phyloP scores from a whole-genome alignment of 2,329 filamentous ascomycete species.

The Penicillium sp. region DNA sequence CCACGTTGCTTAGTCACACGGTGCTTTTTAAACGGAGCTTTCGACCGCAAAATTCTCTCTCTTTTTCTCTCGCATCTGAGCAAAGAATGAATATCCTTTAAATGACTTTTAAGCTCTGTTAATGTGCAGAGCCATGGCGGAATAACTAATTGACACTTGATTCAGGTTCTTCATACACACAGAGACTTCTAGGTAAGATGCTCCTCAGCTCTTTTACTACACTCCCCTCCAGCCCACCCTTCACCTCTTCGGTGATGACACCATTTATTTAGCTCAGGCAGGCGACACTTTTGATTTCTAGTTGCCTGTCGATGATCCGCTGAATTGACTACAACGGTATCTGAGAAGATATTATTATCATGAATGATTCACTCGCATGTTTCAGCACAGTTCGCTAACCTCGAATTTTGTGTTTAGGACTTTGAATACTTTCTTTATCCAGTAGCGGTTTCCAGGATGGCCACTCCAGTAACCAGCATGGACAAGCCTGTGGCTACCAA shows the following conservation, averaged over 20 bases:
- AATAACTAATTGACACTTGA: constrained; percentile 1
- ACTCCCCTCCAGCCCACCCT: constrained; percentile 14
- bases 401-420: constrained; percentile 14
- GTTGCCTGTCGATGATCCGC: constrained; percentile 52
- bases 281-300: constrained; percentile 53
- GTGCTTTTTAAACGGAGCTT: constrained; percentile 22
- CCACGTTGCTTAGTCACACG: constrained; percentile 22
- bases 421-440: constrained; percentile 16
- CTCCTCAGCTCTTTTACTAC: constrained; percentile 6
- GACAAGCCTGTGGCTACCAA: constrained; percentile 18
- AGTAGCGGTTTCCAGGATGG: constrained; percentile 32
- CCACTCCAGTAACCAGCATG: constrained; percentile 21
- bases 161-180: constrained; percentile 3
- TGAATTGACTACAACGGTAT: constrained; percentile 96
- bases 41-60: constrained; percentile 18
- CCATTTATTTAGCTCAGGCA: constrained; percentile 46
- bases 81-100: neutral
- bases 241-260: constrained; percentile 49
- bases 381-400: constrained; percentile 25
- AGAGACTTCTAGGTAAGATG: constrained; percentile 21
- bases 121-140: constrained; percentile 9
- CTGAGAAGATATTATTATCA: constrained; percentile 61
- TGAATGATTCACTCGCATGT: constrained; percentile 10
- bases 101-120: neutral
- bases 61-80: constrained; percentile 3